Evolutionary conservation across 2,329 filamentous ascomycete genomes (phyloP), one percentile per base, ranked within the genome.

Genomic region (Taxawa tesnikishii): DNA sequence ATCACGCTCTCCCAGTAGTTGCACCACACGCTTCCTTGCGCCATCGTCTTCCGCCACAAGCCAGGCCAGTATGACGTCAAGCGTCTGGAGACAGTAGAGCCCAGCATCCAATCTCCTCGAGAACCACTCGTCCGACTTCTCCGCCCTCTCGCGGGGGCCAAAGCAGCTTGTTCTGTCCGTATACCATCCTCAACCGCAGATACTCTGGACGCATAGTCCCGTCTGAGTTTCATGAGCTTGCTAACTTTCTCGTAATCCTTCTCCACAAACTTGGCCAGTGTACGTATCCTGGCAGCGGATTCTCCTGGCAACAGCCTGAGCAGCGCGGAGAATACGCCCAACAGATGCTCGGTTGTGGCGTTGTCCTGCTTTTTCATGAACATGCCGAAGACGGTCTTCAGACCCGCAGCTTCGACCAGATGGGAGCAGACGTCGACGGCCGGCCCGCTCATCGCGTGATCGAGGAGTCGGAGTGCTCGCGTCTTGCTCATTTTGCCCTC

Each of bases 251-350:
- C 83, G 52, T 92, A 94, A 42, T 94, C 77, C 51, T 84, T 93
- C 55, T 98, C 90, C 12, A 94, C 80, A 47, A 96, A 96, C 50
- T 98, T 98, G 29, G 87, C 88, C 4, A 96, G 68, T 1, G 79
- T 72, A 4, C 90, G 74, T 44, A 96, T 92, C 5, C 90, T 73
- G 18, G 77, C 68, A 0, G 83, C 67, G 2, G 83, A 85, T 18
- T 83, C 74, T 11, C 75, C 81, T 0, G 87, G 85, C 1, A 98
- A 58, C 4, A 78, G 67, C 15, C 85, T 77, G 1, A 98, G 65
- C 52, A 98, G 69, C 0, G 81, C 83, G 1, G 82, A 73, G 41
- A 96, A 85, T 7, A 96, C 80, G 6, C 82, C 79, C 5, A 96
- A 64, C 0, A 96, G 61, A 51, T 94, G 87, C 48, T 93, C 84